A percentile compares a stretch with the other conserved stretches of the same genome.
phyloP scores from a whole-genome alignment of 805 yeast species.

The Kodamaea neixiangensis region DNA sequence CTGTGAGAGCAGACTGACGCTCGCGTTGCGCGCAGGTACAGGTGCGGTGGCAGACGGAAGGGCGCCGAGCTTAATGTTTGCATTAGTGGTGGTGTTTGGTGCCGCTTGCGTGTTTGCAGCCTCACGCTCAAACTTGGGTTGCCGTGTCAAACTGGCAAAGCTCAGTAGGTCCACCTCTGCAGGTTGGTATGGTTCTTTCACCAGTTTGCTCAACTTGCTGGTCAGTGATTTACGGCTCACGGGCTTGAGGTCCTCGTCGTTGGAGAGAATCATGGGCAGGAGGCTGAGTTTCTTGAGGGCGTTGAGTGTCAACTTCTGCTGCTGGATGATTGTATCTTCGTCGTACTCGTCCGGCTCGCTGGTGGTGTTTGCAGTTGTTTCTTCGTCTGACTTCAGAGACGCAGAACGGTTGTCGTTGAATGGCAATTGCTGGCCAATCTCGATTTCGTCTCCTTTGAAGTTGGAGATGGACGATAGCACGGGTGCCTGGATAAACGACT shows the following conservation, averaged over 20 bases:
- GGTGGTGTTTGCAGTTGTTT: slow-evolving; percentile 3
- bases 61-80: neutral
- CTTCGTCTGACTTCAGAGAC: slow-evolving; percentile 6
- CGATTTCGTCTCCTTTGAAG: slow-evolving; percentile 30
- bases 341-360: slow-evolving; percentile 27
- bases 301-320: slow-evolving; percentile 43
- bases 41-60: slow-evolving; percentile 9
- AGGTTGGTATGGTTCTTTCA: slow-evolving; percentile 41
- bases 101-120: neutral
- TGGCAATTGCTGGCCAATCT: slow-evolving; percentile 45
- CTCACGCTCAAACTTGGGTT: slow-evolving; percentile 28
- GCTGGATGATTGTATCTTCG: slow-evolving; percentile 41
- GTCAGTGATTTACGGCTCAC: slow-evolving; percentile 4
- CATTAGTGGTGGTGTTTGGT: slow-evolving; percentile 4
- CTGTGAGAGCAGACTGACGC: neutral
- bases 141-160: slow-evolving; percentile 47
- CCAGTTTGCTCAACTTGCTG: slow-evolving; percentile 3
- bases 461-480: slow-evolving; percentile 40
- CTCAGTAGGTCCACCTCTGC: slow-evolving; percentile 48
- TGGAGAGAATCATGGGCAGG: slow-evolving; percentile 40
- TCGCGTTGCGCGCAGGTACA: slow-evolving; percentile 10
- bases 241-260: slow-evolving; percentile 22
- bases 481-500: slow-evolving; percentile 48
- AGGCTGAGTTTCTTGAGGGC: slow-evolving; percentile 45
- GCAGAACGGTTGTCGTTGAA: slow-evolving; percentile 27